phyloP scores from a whole-genome alignment of 768 basidiomycete species.

The Psilocybe tampanensis region DNA sequence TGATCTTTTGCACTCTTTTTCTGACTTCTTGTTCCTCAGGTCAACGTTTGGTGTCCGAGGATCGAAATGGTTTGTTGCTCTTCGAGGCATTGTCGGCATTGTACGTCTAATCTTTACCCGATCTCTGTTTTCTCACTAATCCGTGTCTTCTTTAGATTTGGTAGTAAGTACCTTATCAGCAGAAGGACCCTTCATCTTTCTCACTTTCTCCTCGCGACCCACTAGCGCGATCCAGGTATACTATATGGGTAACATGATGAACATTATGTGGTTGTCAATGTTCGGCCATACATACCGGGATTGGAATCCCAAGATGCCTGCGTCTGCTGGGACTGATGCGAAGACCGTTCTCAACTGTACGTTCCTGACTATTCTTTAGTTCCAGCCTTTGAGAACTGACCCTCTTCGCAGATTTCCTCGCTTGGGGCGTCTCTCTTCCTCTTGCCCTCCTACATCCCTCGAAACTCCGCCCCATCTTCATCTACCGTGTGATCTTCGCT shows the following conservation, averaged over 20 bases:
- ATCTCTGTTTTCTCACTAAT: neutral
- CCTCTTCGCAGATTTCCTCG: slow-evolving; percentile 10
- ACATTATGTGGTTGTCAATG: slow-evolving; percentile 13
- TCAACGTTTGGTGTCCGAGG: slow-evolving; percentile 16
- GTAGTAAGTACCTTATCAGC: slow-evolving; percentile 12
- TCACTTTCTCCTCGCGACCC: neutral
- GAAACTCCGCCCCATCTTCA: slow-evolving; percentile 13
- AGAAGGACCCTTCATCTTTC: no score
- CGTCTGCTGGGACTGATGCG: slow-evolving; percentile 17
- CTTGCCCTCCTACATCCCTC: slow-evolving; percentile 14
- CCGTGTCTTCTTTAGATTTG: slow-evolving; percentile 2
- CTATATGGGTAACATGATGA: slow-evolving; percentile 13
- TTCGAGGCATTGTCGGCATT: slow-evolving; percentile 15
- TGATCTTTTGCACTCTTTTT: neutral
- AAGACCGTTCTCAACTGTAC: slow-evolving; percentile 17
- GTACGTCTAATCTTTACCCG: slow-evolving; percentile 1
- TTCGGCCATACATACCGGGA: slow-evolving; percentile 12
- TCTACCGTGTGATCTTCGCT: slow-evolving; percentile 8
- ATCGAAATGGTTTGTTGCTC: slow-evolving; percentile 14
- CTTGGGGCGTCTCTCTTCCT: slow-evolving; percentile 12
- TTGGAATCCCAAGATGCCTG: slow-evolving; percentile 11
- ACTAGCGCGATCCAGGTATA: slow-evolving; percentile 16
- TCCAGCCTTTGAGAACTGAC: neutral
- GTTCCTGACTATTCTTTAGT: neutral
- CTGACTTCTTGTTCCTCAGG: neutral